These are phyloP conservation scores for Vanilla planifolia DNA, from an alignment of 106 monocot genomes.

Conservation along the genomic window DNA sequence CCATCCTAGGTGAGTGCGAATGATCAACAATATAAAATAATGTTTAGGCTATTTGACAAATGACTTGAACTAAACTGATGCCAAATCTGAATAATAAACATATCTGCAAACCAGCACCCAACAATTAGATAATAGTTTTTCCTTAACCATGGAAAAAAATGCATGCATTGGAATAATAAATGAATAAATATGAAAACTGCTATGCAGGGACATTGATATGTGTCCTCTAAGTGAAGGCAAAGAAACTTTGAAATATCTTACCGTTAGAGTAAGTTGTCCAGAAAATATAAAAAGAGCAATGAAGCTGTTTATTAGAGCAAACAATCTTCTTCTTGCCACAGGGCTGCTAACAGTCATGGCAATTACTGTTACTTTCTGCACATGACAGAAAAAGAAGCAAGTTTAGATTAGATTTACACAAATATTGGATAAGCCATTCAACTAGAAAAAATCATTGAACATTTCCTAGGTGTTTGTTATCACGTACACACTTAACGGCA, in stretches of 20 bases:
- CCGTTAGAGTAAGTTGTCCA: constrained; percentile 90
- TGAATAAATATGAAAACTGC: neutral
- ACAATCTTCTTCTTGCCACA: constrained; percentile 73
- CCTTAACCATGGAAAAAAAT: no score
- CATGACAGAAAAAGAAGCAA: constrained; percentile 6
- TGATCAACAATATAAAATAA: no score
- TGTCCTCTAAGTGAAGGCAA: neutral
- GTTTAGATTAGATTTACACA: neutral
- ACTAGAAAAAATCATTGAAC: neutral
- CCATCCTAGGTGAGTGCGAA: no score
- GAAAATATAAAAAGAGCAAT: constrained; percentile 92
- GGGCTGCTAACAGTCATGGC: constrained; percentile 60
- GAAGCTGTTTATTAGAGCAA: constrained; percentile 93
- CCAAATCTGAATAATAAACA: no score
- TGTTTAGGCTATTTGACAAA: no score
- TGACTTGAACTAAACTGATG: no score
- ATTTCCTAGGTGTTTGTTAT: no score
- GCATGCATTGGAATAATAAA: neutral
- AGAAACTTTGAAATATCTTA: constrained; percentile 11
- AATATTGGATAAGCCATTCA: neutral
- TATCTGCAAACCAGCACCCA: no score
- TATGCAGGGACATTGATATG: neutral
- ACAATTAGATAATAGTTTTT: no score
- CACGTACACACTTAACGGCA: neutral
- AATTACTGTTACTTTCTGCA: constrained; percentile 93